Evolutionary conservation across 1,284 basidiomycete species (phyloP), one percentile per base, ranked within the genome.

Genomic region (Cutaneotrichosporon cavernicola): DNA sequence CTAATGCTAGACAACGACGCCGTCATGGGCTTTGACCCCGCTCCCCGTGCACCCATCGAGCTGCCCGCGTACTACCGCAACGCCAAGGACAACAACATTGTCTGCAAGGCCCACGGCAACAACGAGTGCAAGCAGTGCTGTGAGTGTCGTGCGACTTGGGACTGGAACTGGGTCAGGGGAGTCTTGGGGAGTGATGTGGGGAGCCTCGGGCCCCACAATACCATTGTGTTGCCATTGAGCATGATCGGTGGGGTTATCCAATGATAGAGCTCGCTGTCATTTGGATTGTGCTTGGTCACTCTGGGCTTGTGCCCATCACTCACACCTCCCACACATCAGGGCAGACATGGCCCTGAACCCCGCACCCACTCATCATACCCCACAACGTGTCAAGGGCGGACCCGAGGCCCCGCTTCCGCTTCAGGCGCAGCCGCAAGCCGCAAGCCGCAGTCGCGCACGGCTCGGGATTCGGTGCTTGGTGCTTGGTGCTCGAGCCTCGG

Each of bases 31-130:
- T 69, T 77, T 59, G 77, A 81, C 70, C 72, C 74, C 56, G 63
- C 67, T 30, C 73, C 76, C 6, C 76, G 81, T 30, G 76, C 65
- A 2, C 71, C 80, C 36, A 67, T 82, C 52, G 73, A 74, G 40
- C 67, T 80, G 31, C 79, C 81, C 11, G 71, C 78, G 4, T 74
- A 77, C 61, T 76, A 73, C 70, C 74, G 73, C 64, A 73, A 72
- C 65, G 68, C 69, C 66, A 82, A 82, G 69, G 80, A 82, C 67
- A 73, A 56, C 31, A 73, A 70, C 26, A 72, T 76, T 66, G 69
- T 76, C 59, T 81, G 81, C 73, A 81, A 81, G 70, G 72, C 77
- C 50, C 81, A 81, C 64, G 75, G 70, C 64, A 78, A 76, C 66
- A 56, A 70, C 58, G 71, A 72, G 61, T 81, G 81, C 71, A 78